Base-by-base conservation (phyloP, 2,329 filamentous ascomycete species). In the Sporothrix schenckii region DNA sequence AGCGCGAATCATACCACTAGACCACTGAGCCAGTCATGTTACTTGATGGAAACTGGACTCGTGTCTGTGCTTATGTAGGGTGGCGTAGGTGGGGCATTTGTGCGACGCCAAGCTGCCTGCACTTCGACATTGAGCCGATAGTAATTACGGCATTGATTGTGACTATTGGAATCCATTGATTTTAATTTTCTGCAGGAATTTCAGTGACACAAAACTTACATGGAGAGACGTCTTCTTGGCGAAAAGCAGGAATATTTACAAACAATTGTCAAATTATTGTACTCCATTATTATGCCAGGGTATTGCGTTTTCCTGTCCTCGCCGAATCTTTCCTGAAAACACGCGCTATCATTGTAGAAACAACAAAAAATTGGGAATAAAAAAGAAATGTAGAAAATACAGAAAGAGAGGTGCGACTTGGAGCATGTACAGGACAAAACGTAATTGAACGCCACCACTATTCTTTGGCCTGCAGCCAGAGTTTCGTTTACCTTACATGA, bases 1-100 rank as follows among this genome's bases (percentile, higher is more conserved):
- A 73, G 72, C 72, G 68, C 72, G 72, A 73, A 73, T 73, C 72
- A 73, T 73, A 73, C 72, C 71, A 72, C 71, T 72, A 72, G 71
- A 73, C 72, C 72, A 73, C 69, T 73, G 71, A 73, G 72, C 72
- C 72, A 63, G 69, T 70, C 54, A 61, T 21, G 27, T 47, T 47
- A 27, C 5, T 65, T 56, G 47, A 63, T 70, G 49, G 19, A 21
- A 21, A 11, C 1, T 11, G 16, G 10, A 2, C 14, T 21, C 4
- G 6, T 56, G 34, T 47, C 21, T 19, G 3, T 13, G 27, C 14
- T 24, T 68, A 68, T 68, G 14, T 54, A 67, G 54, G 27, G 14
- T 4, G 54, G 30, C 34, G 19, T 39, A 60, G 39, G 19, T n/a
- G n/a, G 50, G 53, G 16, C 24, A 44, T 4, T 30, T 30, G 3